Evolutionary conservation across 805 yeast species (phyloP).

Genomic region (Phaffomyces opuntiae): DNA sequence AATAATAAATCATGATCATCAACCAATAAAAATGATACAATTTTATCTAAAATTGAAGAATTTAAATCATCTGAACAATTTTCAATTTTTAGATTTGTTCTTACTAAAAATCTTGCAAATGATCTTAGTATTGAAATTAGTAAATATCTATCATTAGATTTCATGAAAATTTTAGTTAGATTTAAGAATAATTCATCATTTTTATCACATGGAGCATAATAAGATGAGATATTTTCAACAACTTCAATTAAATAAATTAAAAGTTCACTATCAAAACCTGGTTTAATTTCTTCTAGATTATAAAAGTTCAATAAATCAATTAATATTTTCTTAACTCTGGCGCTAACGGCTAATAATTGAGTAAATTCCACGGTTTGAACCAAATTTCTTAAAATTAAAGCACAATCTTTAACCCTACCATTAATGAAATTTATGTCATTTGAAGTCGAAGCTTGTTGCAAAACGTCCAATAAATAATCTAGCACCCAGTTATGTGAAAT

Average conservation of each 20-base stretch:
- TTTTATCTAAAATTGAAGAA: conserved; percentile 39
- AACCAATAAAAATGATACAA: conserved; percentile 50
- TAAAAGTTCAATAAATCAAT: conserved; percentile 31
- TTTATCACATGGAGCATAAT: conserved; percentile 65
- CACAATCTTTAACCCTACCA: conserved; percentile 16
- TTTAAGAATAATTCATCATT: conserved; percentile 62
- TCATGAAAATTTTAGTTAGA: conserved; percentile 42
- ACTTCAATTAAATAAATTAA: conserved; percentile 67
- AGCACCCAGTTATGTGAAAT: conserved; percentile 19
- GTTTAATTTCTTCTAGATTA: conserved; percentile 19
- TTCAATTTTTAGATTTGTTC: conserved; percentile 41
- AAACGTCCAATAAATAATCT: conserved; percentile 16
- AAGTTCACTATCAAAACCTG: conserved; percentile 43
- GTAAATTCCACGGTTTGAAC: conserved; percentile 82
- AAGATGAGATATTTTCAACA: conserved; percentile 77
- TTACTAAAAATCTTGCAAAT: conserved; percentile 70
- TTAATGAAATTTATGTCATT: not conserved
- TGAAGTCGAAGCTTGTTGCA: conserved; percentile 3
- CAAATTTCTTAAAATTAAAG: conserved; percentile 66
- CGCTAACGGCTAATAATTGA: conserved; percentile 57
- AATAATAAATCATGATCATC: conserved; percentile 66
- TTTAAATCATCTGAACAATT: conserved; percentile 45
- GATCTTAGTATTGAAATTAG: conserved; percentile 68
- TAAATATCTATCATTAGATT: conserved; percentile 59
- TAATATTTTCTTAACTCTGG: conserved; percentile 39